Evolutionary conservation across 2,329 filamentous ascomycete species (phyloP).

Genomic region (Epichloe festucae): DNA sequence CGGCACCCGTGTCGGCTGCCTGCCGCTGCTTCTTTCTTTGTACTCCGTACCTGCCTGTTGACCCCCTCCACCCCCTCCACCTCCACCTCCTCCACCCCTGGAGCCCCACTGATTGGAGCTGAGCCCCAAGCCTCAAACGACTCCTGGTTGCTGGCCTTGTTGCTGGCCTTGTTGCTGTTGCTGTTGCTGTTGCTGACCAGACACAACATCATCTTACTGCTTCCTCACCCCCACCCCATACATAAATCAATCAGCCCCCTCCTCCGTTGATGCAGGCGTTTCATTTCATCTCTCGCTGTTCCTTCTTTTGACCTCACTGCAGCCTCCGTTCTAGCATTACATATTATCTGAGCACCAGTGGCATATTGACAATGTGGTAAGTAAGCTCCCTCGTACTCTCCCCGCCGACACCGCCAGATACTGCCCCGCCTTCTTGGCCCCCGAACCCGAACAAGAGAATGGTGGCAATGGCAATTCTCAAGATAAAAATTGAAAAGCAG

Average conservation of each 20-base stretch:
- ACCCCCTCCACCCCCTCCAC: neutral
- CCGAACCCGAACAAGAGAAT: neutral
- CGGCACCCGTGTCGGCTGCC: neutral
- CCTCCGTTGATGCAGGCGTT: neutral
- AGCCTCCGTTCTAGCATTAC: neutral
- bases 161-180: neutral
- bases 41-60: too few species aligned
- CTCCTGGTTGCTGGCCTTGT: neutral
- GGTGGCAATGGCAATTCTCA: conserved; percentile 2
- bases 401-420: conserved; percentile 7
- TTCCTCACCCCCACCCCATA: conserved; percentile 8
- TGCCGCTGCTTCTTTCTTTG: conserved; percentile 5
- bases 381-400: conserved; percentile 7
- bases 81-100: neutral
- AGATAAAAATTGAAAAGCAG: neutral
- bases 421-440: conserved; percentile 4
- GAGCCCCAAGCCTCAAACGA: conserved; percentile 12
- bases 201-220: conserved; percentile 7
- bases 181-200: neutral
- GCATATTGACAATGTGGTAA: conserved; percentile 13
- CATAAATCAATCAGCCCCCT: conserved; percentile 6
- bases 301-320: conserved; percentile 1
- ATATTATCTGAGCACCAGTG: conserved; percentile 5
- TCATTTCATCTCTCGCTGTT: conserved; percentile 4
- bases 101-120: conserved; percentile 7